Evolutionary conservation across 495 filamentous ascomycete species (phyloP), one percentile per base, ranked within the genome.

Genomic region (Daldinia caldariorum): DNA sequence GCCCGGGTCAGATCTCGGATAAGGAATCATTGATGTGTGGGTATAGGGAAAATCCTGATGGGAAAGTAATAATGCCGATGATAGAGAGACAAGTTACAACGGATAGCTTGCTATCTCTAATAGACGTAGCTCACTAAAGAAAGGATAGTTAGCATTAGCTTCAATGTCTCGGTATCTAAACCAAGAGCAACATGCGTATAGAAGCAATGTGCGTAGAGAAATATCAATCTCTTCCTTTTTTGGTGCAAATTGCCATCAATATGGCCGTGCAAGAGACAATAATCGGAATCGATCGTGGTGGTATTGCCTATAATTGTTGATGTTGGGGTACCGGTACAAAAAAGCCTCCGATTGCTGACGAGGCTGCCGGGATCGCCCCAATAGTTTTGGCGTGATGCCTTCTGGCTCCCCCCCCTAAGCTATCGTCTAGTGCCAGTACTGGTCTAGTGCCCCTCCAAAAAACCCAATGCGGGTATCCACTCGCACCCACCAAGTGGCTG

Each of bases 321-420:
- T 73, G 70, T 73, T 73, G 70, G 66, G 70, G 70, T 73, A 73
- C 62, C 58, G 10, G 63, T 73, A 73, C 70, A 61, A 29, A 14
- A 37, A 4, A 3, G 6, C 39, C 63, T 67, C 55, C 50, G 64
- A 50, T 58, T 68, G 70, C 57, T 68, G 56, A 65, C 65, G 50
- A 58, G n/a, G 18, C 14, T 57, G 58, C 57, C 39, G 43, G 67
- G 65, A 62, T 61, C 57, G 38, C 70, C 70, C 70, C 70, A 72
- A 68, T 61, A 61, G 57, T 72, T 72, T 72, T 72, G 64, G 57
- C 56, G 57, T 66, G 59, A 64, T 72, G 53, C 50, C 34, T 49
- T 64, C 58, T 29, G 12, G n/a, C n/a, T n/a, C 34, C 20, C 61
- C 63, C 59, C 53, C 41, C 55, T 64, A 45, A 39, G 49, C 41